Percentiles rank a stretch among this genome's conserved stretches.
Conservation (phyloP, 768 basidiomycete species). For the Kwoniella sp. region DNA sequence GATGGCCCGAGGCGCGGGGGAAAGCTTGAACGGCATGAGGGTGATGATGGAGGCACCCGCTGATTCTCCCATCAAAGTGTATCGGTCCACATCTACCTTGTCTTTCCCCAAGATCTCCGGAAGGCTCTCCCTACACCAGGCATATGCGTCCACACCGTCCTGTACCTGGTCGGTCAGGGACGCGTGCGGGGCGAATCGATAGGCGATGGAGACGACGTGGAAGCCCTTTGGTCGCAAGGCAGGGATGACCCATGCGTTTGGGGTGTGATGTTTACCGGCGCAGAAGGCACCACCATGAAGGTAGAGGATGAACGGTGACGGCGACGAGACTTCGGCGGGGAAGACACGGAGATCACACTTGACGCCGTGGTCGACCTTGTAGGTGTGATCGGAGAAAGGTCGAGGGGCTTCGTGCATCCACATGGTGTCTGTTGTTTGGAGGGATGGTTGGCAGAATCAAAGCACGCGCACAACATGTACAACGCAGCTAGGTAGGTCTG, state of each 20-base stretch:
- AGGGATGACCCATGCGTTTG: slow-evolving; percentile 18
- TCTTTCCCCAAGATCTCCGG: neutral
- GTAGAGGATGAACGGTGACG: neutral
- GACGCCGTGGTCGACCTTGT: neutral
- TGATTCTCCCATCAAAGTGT: slow-evolving; percentile 8
- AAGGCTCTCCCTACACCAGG: slow-evolving; percentile 12
- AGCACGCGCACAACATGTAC: no score
- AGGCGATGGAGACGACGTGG: slow-evolving; percentile 13
- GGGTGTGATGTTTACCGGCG: slow-evolving; percentile 8
- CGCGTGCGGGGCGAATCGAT: slow-evolving; percentile 17
- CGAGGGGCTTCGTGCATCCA: slow-evolving; percentile 1
- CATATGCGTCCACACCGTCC: slow-evolving; percentile 11
- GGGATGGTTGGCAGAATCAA: no score
- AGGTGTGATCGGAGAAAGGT: slow-evolving; percentile 13
- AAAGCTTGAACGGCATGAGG: neutral
- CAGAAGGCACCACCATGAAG: slow-evolving; percentile 8
- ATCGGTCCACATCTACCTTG: slow-evolving; percentile 6
- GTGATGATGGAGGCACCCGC: slow-evolving; percentile 10
- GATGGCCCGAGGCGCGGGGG: slow-evolving; percentile 4
- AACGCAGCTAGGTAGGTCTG: no score
- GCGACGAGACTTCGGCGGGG: neutral
- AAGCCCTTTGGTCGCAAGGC: slow-evolving; percentile 9
- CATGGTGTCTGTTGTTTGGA: no score
- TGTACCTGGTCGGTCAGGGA: slow-evolving; percentile 6
- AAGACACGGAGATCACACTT: slow-evolving; percentile 7